Base-by-base conservation (phyloP, 768 basidiomycete genomes). In the Agaricus blazei region DNA sequence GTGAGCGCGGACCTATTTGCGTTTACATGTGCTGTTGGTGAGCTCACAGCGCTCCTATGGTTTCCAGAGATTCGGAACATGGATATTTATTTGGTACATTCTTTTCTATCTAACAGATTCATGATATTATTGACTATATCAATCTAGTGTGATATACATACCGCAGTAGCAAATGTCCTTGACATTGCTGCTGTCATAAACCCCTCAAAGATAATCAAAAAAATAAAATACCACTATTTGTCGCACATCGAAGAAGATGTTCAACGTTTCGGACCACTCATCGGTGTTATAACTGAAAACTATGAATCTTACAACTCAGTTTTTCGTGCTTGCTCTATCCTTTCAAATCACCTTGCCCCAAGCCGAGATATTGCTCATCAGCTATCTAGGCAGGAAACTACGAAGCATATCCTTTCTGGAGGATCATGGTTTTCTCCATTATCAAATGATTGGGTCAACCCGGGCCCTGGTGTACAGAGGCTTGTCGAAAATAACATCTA, bases 221-320 rank as follows among this genome's bases (percentile, higher is more conserved):
- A 76, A 31, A 31, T 31, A 5, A 31, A 31, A 9, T 31, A 31
- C 31, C 31, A 31, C 9, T 31, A 73, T 4, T 62, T 75, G 4
- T n/a, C 57, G 0, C 75, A 76, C 48, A 37, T 73, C 8, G 45
- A 48, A 11, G 65, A 68, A 6, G 72, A 76, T 57, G 70, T 73
- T 2, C 19, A 43, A 1, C 64, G 64, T 0, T 72, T 72, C 55
- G 73, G 74, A 11, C 73, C 73, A n/a, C 46, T 67, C 0, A 59
- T 74, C 15, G 61, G 70, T 1, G 59, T 66, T 36, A 62, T 70
- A 29, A 70, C 71, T 0, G 72, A 75, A 38, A 52, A 54, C 0
- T 75, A 68, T 58, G 76, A 78, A 56, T 67, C 64, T 48, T 79
- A 67, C 58, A 78, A 79, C 60, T 68, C 68, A 4, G 62, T 79